phyloP scores from a whole-genome alignment of 345 rosid genomes.

The Anacardium occidentale region DNA sequence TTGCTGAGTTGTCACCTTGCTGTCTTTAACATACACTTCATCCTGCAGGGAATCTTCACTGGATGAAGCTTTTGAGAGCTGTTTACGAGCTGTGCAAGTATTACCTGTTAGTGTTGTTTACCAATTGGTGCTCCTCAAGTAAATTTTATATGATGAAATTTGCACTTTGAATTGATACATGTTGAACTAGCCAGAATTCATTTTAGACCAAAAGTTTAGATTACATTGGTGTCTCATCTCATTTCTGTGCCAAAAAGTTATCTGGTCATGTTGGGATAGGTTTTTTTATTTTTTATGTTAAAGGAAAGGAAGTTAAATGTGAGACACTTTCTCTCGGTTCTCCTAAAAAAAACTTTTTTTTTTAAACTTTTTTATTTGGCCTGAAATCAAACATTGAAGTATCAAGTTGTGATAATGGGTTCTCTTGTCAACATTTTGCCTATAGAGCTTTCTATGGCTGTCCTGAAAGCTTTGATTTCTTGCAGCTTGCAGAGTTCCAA shows the following conservation, averaged over 20 bases:
- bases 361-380: not conserved
- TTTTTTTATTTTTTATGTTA: not conserved
- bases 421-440: not conserved
- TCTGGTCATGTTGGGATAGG: not conserved
- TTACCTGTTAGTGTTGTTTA: constrained; percentile 61
- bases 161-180: constrained; percentile 16
- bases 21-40: constrained; percentile 14
- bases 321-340: not conserved
- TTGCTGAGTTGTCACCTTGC: constrained; percentile 6
- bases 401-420: not conserved
- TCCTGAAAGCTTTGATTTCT: constrained; percentile 22
- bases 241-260: constrained; percentile 15
- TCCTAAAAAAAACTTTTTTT: not conserved
- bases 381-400: not conserved
- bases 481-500: constrained; percentile 91
- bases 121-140: constrained; percentile 7
- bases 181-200: not conserved
- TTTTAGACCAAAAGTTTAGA: not conserved
- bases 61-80: constrained; percentile 90
- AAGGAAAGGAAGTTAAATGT: no score
- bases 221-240: constrained; percentile 4
- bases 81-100: constrained; percentile 83
- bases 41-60: constrained; percentile 53
- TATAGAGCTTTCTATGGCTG: not conserved
- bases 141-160: constrained; percentile 1